These are phyloP conservation scores for Phytophthora cajani DNA, from an alignment of 352 stramenopile genomes.

Conservation along the genomic window DNA sequence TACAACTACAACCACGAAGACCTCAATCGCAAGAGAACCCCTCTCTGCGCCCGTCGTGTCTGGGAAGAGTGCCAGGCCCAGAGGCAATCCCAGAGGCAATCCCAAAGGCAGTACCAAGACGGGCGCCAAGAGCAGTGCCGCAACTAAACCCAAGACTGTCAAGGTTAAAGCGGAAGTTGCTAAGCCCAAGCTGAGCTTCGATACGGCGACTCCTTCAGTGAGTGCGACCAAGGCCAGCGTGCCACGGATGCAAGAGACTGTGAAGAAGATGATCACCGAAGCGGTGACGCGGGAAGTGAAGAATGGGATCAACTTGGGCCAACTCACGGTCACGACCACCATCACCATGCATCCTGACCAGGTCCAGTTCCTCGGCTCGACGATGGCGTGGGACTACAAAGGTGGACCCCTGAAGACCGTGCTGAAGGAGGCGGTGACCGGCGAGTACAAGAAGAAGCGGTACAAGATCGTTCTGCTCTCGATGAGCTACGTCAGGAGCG, in stretches of 20 bases:
- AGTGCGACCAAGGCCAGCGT: background rate
- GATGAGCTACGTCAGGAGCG: background rate
- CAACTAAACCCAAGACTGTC: background rate
- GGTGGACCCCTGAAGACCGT: background rate
- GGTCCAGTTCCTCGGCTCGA: background rate
- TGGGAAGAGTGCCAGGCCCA: background rate
- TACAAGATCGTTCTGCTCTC: background rate
- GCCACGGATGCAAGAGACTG: background rate
- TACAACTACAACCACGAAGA: background rate
- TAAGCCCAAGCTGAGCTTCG: background rate
- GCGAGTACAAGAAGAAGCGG: background rate
- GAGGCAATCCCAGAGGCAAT: background rate
- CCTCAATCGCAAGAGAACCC: background rate
- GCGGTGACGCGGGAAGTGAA: background rate
- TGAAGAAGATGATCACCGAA: background rate
- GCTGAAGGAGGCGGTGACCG: background rate
- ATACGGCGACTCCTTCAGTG: background rate
- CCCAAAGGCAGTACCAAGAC: background rate
- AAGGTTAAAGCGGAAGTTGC: background rate
- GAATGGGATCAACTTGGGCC: background rate
- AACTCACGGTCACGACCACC: background rate
- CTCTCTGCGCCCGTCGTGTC: background rate
- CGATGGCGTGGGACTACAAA: background rate
- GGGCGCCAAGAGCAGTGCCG: background rate
- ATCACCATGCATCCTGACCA: background rate